Evolutionary conservation across 2,329 filamentous ascomycete genomes (phyloP), one percentile per base, ranked within the genome.

Genomic region (Nemania diffusa): DNA sequence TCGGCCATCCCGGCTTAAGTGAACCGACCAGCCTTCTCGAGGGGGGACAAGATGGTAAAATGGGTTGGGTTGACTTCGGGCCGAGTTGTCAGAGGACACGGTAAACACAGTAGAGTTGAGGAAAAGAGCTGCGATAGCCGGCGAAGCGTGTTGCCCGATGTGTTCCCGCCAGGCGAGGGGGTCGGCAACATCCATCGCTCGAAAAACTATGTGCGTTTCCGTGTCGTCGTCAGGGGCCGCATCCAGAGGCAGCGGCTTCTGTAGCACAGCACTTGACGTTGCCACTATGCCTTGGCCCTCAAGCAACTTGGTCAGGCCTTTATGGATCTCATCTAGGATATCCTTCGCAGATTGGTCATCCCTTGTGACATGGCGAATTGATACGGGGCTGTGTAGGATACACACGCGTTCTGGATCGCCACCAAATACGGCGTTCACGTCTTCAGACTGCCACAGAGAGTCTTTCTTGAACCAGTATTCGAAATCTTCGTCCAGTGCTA

Each of bases 391-490:
- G 79, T 98, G 96, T 50, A 99, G 85, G 78, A 99, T 97, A 83
- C 94, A 97, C 50, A 94, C 97, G 78, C 96, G 90, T 71, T 93
- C 94, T 65, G 99, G 96, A 78, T 99, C 96, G 81, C 98, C 95
- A 73, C 87, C 95, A 66, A 97, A 93, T 62, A 99, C 94, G 56
- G 96, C 95, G 75, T 96, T 94, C 11, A 99, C 85, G 76, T 99
- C 96, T 81, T 99, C 96, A 0, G 96, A 98, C 82, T 99, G 96
- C 96, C 96, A 99, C 6, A 99, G 87, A 1, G 96, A 98, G 80
- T 99, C 96, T 85, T 99, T 99, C 89, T 99, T 99, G 91, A 99
- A 99, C 85, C 93, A 99, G 82, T 97, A 97, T 79, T 99, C 96
- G 73, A 99, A 99, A 78, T 95, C 97, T 70, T 97, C 94, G 75